phyloP scores from a whole-genome alignment of 345 rosid species.

The Bruguiera sexangula region DNA sequence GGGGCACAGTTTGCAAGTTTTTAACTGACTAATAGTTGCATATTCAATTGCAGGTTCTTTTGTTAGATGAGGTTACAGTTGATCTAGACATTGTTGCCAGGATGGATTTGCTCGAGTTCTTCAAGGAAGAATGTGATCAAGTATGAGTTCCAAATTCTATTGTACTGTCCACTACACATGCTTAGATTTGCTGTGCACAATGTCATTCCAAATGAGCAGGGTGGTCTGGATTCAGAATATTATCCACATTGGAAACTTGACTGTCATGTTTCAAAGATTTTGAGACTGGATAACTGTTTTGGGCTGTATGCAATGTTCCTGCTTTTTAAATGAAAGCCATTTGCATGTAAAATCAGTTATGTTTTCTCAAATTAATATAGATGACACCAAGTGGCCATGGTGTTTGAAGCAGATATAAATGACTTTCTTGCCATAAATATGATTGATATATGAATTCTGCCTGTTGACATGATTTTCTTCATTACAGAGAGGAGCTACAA shows the following conservation, averaged over 20 bases:
- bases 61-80: constrained; percentile 93
- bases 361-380: not conserved
- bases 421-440: not conserved
- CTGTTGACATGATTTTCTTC: not conserved
- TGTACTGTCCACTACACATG: not conserved
- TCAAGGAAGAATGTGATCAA: constrained; percentile 86
- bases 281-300: too few species aligned
- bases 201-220: too few species aligned
- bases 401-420: not conserved
- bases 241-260: too few species aligned
- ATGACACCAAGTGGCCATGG: not conserved
- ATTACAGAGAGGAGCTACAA: constrained; percentile 77
- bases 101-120: constrained; percentile 86
- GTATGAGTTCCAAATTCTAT: constrained; percentile 31
- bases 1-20: not conserved
- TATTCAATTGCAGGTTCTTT: constrained; percentile 54
- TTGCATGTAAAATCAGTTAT: not conserved
- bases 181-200: not conserved
- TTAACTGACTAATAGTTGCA: not conserved
- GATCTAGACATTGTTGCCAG: constrained; percentile 95
- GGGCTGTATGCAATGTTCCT: not conserved
- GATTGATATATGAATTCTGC: not conserved
- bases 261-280: too few species aligned
- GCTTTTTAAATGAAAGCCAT: not conserved
- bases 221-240: too few species aligned